phyloP scores from a whole-genome alignment of 495 filamentous ascomycete genomes.

The Penicillium egyptiacum region DNA sequence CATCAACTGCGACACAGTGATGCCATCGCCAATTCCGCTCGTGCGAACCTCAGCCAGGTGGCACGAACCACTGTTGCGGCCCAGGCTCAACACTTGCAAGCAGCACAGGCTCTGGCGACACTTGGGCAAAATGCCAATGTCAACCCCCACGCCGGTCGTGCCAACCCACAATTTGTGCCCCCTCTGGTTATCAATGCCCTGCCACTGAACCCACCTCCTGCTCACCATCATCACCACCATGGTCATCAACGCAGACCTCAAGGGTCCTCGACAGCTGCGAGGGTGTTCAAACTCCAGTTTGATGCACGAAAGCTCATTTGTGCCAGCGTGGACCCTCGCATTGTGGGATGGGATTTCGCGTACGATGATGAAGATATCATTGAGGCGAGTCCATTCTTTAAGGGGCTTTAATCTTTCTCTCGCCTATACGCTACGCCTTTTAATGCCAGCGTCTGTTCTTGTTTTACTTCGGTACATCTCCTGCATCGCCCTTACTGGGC shows the following conservation, averaged over 20 bases:
- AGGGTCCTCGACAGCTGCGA: constrained; percentile 14
- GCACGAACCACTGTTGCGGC: constrained; percentile 23
- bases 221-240: constrained; percentile 26
- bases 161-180: constrained; percentile 5
- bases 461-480: background rate
- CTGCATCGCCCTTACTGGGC: constrained; percentile 1
- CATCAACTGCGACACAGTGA: constrained; percentile 70
- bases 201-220: constrained; percentile 5
- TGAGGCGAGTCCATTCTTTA: constrained; percentile 77
- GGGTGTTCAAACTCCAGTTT: constrained; percentile 98
- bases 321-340: constrained; percentile 84
- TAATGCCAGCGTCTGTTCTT: background rate
- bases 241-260: constrained; percentile 16
- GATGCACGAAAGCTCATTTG: constrained; percentile 92
- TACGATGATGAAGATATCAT: constrained; percentile 82
- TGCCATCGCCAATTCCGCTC: constrained; percentile 48
- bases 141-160: constrained; percentile 3
- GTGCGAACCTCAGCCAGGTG: constrained; percentile 22
- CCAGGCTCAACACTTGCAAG: constrained; percentile 31
- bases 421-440: background rate
- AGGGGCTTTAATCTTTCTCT: constrained; percentile 28
- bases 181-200: background rate
- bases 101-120: constrained; percentile 21
- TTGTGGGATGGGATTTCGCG: constrained; percentile 98
- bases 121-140: constrained; percentile 7